A percentile compares a stretch with the other conserved stretches of the same genome.
phyloP scores from a whole-genome alignment of 2,329 filamentous ascomycete genomes.

The Calycina herbarum region DNA sequence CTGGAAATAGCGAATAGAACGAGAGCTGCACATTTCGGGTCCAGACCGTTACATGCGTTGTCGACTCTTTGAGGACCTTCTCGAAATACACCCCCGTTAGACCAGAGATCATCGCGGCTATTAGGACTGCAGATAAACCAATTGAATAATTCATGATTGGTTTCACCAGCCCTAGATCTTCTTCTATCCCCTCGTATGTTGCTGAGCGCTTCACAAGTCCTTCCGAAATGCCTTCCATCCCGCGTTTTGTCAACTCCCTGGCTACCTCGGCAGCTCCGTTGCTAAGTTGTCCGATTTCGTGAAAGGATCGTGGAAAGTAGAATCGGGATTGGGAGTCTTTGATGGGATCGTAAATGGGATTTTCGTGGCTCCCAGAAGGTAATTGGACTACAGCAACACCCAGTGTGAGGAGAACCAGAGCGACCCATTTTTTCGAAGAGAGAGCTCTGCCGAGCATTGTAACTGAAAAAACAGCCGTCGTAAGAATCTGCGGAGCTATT shows the following conservation, averaged over 20 bases:
- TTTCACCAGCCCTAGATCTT: conserved; percentile 52
- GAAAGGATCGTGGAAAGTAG: conserved; percentile 76
- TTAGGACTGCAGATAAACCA: conserved; percentile 75
- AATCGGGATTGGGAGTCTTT: conserved; percentile 55
- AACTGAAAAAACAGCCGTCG: conserved; percentile 85
- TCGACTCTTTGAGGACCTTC: conserved; percentile 87
- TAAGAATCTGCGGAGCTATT: conserved; percentile 62
- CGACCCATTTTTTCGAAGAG: conserved; percentile 73
- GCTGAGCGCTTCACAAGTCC: conserved; percentile 69
- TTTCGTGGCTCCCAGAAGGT: conserved; percentile 53
- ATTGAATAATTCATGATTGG: conserved; percentile 73
- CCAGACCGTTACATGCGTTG: conserved; percentile 77
- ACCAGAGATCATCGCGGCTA: conserved; percentile 78
- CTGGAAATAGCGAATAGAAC: conserved; percentile 90
- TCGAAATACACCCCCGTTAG: conserved; percentile 86
- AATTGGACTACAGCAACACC: conserved; percentile 87
- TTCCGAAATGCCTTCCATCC: conserved; percentile 42
- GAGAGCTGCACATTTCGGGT: conserved; percentile 92
- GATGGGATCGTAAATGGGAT: conserved; percentile 58
- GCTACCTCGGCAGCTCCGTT: conserved; percentile 52
- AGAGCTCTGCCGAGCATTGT: conserved; percentile 71
- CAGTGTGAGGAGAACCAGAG: conserved; percentile 74
- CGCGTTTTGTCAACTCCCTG: conserved; percentile 50
- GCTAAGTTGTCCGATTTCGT: conserved; percentile 69
- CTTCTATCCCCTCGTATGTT: conserved; percentile 85